These are phyloP conservation scores for Malassezia sympodialis DNA, from an alignment of 1,284 basidiomycete genomes.

Conservation along the genomic window DNA sequence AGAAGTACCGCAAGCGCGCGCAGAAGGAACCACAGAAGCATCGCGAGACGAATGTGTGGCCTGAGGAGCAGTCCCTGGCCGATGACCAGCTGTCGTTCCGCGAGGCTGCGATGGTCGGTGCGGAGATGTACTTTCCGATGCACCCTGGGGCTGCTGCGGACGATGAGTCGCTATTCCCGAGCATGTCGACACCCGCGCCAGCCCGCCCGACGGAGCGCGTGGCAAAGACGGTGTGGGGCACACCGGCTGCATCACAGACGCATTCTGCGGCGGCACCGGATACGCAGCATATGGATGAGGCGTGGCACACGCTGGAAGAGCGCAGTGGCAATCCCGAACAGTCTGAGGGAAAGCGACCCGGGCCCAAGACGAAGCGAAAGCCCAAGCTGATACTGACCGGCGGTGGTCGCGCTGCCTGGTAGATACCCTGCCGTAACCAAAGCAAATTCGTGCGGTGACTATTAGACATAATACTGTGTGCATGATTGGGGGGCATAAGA, in stretches of 20 bases:
- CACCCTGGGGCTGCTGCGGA: conserved; percentile 29
- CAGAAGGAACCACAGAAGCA: conserved; percentile 23
- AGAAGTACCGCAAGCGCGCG: conserved; percentile 33
- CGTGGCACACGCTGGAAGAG: conserved; percentile 41
- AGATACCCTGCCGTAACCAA: not conserved
- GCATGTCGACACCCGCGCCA: not conserved
- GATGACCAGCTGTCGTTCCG: conserved; percentile 32
- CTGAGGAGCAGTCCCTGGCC: conserved; percentile 14
- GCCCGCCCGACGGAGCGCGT: not conserved
- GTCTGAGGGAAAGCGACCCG: conserved; percentile 5
- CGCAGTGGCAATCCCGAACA: conserved; percentile 18
- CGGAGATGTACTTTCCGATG: conserved; percentile 38
- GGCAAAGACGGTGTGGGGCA: conserved; percentile 45
- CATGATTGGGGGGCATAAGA: not conserved
- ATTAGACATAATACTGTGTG: not conserved
- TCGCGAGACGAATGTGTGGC: conserved; percentile 17
- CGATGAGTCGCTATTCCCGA: conserved; percentile 16
- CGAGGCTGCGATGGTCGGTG: conserved; percentile 39
- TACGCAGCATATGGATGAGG: conserved; percentile 34
- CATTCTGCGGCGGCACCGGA: conserved; percentile 5
- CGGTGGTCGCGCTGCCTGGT: conserved; percentile 23
- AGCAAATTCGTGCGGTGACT: not conserved
- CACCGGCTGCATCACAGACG: conserved; percentile 20
- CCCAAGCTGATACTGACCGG: conserved; percentile 41
- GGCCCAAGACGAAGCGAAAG: conserved; percentile 22